A percentile compares a stretch with the other conserved stretches of the same genome.
Conservation (phyloP, 2,329 filamentous ascomycete species). For the Tolypocladium ophioglossoides region DNA sequence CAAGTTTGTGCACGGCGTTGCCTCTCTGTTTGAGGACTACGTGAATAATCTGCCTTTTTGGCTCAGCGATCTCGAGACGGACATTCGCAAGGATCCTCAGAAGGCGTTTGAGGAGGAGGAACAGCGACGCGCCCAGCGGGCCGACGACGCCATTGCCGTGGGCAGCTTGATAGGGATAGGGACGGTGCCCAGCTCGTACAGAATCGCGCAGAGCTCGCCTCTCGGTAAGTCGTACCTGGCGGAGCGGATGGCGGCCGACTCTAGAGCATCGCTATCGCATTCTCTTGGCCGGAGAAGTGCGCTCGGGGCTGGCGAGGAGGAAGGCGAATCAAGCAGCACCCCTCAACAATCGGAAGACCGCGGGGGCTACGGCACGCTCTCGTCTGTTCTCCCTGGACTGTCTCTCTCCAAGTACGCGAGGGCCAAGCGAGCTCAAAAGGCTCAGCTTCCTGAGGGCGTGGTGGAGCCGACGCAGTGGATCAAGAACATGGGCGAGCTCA, state of each 20-base stretch:
- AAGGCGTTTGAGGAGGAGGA: slow-evolving; percentile 87
- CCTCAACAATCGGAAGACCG: slow-evolving; percentile 21
- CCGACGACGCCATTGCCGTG: slow-evolving; percentile 80
- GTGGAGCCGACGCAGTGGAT: slow-evolving; percentile 76
- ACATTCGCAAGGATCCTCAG: slow-evolving; percentile 89
- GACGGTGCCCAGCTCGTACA: slow-evolving; percentile 41
- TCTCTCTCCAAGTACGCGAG: slow-evolving; percentile 68
- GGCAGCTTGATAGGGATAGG: slow-evolving; percentile 70
- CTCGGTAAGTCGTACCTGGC: slow-evolving; percentile 54
- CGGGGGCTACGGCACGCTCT: slow-evolving; percentile 44
- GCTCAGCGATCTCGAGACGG: slow-evolving; percentile 81
- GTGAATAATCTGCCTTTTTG: slow-evolving; percentile 96
- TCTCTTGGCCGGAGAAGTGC: slow-evolving; percentile 14
- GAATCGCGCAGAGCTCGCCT: slow-evolving; percentile 54
- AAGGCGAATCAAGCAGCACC: slow-evolving; percentile 21
- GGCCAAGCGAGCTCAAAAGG: slow-evolving; percentile 38
- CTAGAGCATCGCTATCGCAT: slow-evolving; percentile 19
- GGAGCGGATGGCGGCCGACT: slow-evolving; percentile 41
- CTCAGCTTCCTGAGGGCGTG: slow-evolving; percentile 73
- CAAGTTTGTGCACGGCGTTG: slow-evolving; percentile 92
- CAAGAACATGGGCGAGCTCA: slow-evolving; percentile 85
- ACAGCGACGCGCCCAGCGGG: slow-evolving; percentile 66
- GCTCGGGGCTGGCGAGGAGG: slow-evolving; percentile 20
- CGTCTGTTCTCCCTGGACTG: slow-evolving; percentile 70
- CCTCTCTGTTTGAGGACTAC: slow-evolving; percentile 85